Base-by-base conservation (phyloP, 2,329 filamentous ascomycete species). In the Aspergillus brasiliensis region DNA sequence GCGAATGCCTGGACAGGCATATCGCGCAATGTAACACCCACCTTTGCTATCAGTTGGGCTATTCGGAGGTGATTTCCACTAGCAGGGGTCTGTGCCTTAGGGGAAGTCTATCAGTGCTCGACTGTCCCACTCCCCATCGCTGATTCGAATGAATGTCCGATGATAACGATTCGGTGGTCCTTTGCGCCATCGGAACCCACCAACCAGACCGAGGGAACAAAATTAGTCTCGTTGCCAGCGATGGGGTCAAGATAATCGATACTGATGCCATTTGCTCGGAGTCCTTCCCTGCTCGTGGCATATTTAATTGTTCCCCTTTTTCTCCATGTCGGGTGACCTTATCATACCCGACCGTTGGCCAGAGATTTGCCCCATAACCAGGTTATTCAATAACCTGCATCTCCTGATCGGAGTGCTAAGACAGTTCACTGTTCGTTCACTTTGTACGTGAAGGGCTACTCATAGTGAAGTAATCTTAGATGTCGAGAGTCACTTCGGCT, bases 221-320 rank as follows among this genome's bases (percentile, higher is more conserved):
- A 8, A 54, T 54, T 44, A 42, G 28, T 11, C 6, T n/a, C 48
- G 8, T 1, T 34, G 49, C n/a, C 37, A 23, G 48, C 5, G 27
- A 38, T 38, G 34, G 28, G 49, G 49, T 51, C 51, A 38, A 21
- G 38, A 46, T 55, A 44, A 46, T 55, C 27, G 2, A 8, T 11
- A 34, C 21, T 55, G 52, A 55, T 44, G 38, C 52, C 52, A 55
- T 55, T 55, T 25, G 52, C 23, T 38, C 34, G 21, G 27, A 28
- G 10, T 5, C 31, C 11, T 34, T 11, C 31, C 31, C 31, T 34
- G 31, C 31, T 34, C 10, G 31, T 13, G 10, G 31, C 31, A 34
- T 34, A 13, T 34, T 11, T 34, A 11, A 34, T 34, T 11, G 13
- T 34, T 34, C 10, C 31, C 28, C 31, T 11, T 34, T 34, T 13